These are phyloP conservation scores for Thermomucor indicae-seudaticae DNA, from an alignment of 371 early-diverging fungal genomes.

Conservation along the genomic window DNA sequence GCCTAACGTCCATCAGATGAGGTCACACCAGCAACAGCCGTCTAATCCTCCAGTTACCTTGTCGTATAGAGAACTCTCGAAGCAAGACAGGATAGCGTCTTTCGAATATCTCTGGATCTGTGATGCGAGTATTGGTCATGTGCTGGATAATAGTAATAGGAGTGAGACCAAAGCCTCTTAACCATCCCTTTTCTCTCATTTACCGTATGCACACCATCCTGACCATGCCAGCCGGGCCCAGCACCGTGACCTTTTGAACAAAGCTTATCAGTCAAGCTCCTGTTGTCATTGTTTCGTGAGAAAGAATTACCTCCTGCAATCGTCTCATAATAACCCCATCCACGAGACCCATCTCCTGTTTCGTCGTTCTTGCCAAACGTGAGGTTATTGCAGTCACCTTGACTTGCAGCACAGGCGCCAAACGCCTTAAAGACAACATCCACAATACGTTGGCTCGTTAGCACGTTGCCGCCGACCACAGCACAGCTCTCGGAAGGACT, in stretches of 20 bases:
- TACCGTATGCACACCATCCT: slow-evolving; percentile 67
- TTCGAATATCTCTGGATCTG: slow-evolving; percentile 95
- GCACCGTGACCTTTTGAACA: slow-evolving; percentile 75
- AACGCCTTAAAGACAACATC: slow-evolving; percentile 92
- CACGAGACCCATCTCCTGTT: slow-evolving; percentile 24
- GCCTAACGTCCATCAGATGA: slow-evolving; percentile 15
- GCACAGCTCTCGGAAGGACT: slow-evolving; percentile 81
- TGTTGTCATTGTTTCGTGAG: background rate
- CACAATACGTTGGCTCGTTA: slow-evolving; percentile 91
- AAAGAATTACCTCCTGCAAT: slow-evolving; percentile 75
- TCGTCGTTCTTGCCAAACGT: slow-evolving; percentile 86
- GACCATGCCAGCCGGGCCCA: slow-evolving; percentile 88
- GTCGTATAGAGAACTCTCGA: slow-evolving; percentile 77
- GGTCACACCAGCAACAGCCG: background rate
- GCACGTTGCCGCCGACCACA: slow-evolving; percentile 96
- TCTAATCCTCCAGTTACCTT: slow-evolving; percentile 14
- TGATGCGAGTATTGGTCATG: slow-evolving; percentile 97
- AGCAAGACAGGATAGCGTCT: slow-evolving; percentile 92
- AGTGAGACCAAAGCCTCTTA: too few species aligned
- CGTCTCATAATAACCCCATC: slow-evolving; percentile 97
- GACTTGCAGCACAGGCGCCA: slow-evolving; percentile 87
- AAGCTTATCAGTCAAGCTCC: too few species aligned
- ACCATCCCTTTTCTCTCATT: slow-evolving; percentile 3
- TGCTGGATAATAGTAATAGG: slow-evolving; percentile 50
- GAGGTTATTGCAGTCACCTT: slow-evolving; percentile 95